phyloP scores from a whole-genome alignment of 306 rosid genomes.

The Vigna nakashimae region DNA sequence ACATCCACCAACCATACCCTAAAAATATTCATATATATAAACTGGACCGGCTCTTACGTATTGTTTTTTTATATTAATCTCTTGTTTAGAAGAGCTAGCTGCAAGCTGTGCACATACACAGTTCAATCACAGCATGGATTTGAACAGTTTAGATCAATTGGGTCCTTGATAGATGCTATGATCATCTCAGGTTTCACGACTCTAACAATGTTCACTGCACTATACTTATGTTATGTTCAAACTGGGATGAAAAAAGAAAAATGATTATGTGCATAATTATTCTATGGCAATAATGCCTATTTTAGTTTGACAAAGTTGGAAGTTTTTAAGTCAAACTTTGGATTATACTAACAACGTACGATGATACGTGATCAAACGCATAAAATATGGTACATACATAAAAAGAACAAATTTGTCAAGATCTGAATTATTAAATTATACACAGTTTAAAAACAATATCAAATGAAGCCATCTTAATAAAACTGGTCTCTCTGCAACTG shows the following conservation, averaged over 20 bases:
- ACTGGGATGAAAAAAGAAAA: not conserved
- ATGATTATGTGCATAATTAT: not conserved
- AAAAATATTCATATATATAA: conserved; percentile 10
- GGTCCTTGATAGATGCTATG: not conserved
- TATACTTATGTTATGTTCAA: too few relatives aligned
- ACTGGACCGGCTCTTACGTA: conserved; percentile 49
- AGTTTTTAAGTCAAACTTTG: conserved; percentile 24
- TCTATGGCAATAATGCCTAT: not conserved
- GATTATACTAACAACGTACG: conserved; percentile 16
- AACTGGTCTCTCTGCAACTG: not conserved
- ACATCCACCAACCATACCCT: conserved; percentile 12
- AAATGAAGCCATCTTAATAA: not conserved
- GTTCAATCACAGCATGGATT: conserved; percentile 33
- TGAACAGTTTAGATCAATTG: not conserved
- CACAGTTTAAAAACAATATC: not conserved
- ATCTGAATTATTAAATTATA: conserved; percentile 18
- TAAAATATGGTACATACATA: conserved; percentile 14
- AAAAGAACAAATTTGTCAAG: conserved; percentile 38
- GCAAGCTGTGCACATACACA: conserved; percentile 31
- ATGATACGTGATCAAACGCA: conserved; percentile 20
- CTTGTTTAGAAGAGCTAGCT: not conserved
- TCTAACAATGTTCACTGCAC: too few relatives aligned
- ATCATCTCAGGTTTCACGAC: not conserved
- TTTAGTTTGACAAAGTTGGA: conserved; percentile 39
- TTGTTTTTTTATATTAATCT: not conserved